Base-by-base conservation (phyloP, 768 basidiomycete species). In the Suillus spraguei region DNA sequence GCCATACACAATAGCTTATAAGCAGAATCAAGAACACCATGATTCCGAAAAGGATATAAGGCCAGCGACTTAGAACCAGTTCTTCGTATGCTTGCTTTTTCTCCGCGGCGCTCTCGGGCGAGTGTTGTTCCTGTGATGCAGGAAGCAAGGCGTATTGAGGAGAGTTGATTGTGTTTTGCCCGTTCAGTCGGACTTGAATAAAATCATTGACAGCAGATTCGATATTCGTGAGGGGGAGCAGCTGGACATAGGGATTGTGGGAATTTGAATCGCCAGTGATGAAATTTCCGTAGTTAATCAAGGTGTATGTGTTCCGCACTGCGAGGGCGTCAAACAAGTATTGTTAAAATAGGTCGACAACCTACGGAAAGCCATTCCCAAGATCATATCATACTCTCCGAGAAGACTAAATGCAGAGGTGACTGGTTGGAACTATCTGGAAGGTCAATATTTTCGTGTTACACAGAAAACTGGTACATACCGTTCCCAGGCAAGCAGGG, bases 341-440 rank as follows among this genome's bases (percentile, higher is more conserved):
- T 42, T 38, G 20, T 20, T 3, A 22, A 36, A 58, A 10, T 35
- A 39, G 42, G 49, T 42, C 9, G 5, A 75, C 17, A 28, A 58
- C 89, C 68, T 75, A 92, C 91, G 62, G 78, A 93, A 91, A 60
- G 83, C 83, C 90, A 92, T 91, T 66, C 91, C 91, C 56, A 92
- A 81, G 68, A 93, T 91, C 81, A 92, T 87, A 68, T 94, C 91
- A 66, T 90, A 94, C 71, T 89, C 82, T 66, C 90, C 89, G 33
- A 90, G 82, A 47, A 91, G 66, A 78, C 89, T 88, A 77, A 92
- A 91, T 5, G 91, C 90, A 4, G 87, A 85, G 16, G 91, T 90
- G 66, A 92, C 90, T 2, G 91, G 92, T 80, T 94, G 92, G 81
- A 91, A 94, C 85, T 91, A 67, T 42, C 16, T 36, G 63, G 14